Evolutionary conservation across 495 filamentous ascomycete species (phyloP), one percentile per base, ranked within the genome.

Genomic region (Lasiosphaeria miniovina): DNA sequence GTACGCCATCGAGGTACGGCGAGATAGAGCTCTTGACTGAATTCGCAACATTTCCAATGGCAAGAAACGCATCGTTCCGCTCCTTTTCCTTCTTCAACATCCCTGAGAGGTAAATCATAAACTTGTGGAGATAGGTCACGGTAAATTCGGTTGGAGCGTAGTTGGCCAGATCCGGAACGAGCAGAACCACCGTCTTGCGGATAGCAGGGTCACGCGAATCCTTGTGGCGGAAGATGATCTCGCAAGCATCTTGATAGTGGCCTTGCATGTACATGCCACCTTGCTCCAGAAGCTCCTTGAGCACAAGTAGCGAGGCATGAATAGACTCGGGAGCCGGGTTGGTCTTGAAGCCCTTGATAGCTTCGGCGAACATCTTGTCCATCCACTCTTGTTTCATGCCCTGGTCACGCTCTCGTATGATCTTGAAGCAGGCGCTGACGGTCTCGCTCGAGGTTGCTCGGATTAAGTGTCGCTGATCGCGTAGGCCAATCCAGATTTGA

Each of bases 251-350:
- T 36, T 84, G 78, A 64, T 94, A 93, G 62, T 90, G 85, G 36
- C 89, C 90, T 52, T 94, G 88, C 94, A 99, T 97, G 75, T 95
- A 99, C 94, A 98, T 99, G 60, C 91, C 92, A 32, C 94, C 93
- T 64, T 94, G 91, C 60, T 90, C 80, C 14, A 98, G 84, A 33
- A 99, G 81, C 70, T 97, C 93, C 69, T 91, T 92, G 63, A 97
- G 79, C 2, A 93, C 89, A 17, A 99, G 80, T 41, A 99, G 82
- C 11, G 92, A 96, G 35, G 91, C 95, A 71, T 99, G 94, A 38
- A 93, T 87, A 61, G 83, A 86, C 67, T 99, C 94, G 48, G 24
- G 24, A 24, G 90, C 79, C 36, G 89, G 91, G 59, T 83, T 86
- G 36, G 84, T 82, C 69, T 88, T 88, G 66, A 99, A 84, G 15